Evolutionary conservation across 1,139 yeast genomes (phyloP).

Genomic region (Magnusiomyces paraingens): DNA sequence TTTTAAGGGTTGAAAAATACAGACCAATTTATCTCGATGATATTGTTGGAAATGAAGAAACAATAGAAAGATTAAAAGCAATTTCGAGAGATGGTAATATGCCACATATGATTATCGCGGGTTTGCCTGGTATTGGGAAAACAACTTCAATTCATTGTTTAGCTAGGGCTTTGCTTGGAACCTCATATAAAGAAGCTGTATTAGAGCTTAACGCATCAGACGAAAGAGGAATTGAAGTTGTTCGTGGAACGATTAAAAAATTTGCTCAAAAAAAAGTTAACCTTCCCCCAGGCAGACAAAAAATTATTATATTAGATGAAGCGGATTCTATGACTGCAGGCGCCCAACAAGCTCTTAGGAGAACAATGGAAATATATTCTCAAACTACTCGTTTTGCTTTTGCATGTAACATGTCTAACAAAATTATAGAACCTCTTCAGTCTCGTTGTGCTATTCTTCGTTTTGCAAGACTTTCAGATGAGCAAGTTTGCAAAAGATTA

Average conservation of each 20-base stretch:
- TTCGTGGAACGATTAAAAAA: slow-evolving; percentile 83
- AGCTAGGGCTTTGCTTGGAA: slow-evolving; percentile 77
- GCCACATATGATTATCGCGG: slow-evolving; percentile 93
- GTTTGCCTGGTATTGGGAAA: slow-evolving; percentile 95
- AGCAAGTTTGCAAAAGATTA: slow-evolving; percentile 72
- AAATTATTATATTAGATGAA: slow-evolving; percentile 85
- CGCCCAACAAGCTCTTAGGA: slow-evolving; percentile 93
- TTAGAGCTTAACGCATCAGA: slow-evolving; percentile 93
- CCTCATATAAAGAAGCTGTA: slow-evolving; percentile 71
- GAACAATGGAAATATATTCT: slow-evolving; percentile 96
- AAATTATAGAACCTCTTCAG: slow-evolving; percentile 94
- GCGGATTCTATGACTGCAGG: slow-evolving; percentile 99
- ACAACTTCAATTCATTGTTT: slow-evolving; percentile 90
- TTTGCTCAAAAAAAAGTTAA: slow-evolving; percentile 90
- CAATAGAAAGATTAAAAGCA: slow-evolving; percentile 73
- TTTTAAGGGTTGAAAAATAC: slow-evolving; percentile 81
- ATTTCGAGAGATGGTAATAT: slow-evolving; percentile 91
- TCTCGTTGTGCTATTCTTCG: slow-evolving; percentile 94
- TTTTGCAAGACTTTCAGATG: slow-evolving; percentile 73
- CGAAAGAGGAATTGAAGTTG: slow-evolving; percentile 94
- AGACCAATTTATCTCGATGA: slow-evolving; percentile 75
- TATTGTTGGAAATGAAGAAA: slow-evolving; percentile 89
- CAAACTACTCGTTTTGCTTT: slow-evolving; percentile 94
- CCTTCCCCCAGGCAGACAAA: slow-evolving; percentile 70
- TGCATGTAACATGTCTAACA: slow-evolving; percentile 91